Evolutionary conservation across 805 yeast species (phyloP), one percentile per base, ranked within the genome.

Genomic region (Lipomyces mesembrius): DNA sequence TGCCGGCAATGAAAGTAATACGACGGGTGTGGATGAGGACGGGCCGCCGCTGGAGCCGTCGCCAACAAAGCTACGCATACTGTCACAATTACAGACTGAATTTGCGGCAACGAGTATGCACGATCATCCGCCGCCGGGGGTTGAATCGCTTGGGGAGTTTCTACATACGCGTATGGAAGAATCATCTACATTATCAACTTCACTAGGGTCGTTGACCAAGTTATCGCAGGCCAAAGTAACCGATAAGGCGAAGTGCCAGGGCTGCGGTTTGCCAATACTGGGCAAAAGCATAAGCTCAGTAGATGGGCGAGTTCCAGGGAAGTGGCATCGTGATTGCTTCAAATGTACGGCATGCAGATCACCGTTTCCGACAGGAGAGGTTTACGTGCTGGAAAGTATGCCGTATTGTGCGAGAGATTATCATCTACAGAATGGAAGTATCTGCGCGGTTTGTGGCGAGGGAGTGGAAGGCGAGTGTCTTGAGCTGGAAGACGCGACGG

Each of bases 401-500:
- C 97, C 98, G 14, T 92, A 87, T 77, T 95, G 99, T 80, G 85
- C 86, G 69, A 77, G 79, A 46, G 96, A 94, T 75, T 86, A 83
- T 78, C 98, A 95, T 77, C 80, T 81, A 63, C 81, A 85, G 62
- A 95, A 94, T 76, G 85, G 87, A 59, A 88, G 96, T 0, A 76
- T 89, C 1, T 94, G 99, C 78, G 81, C 81, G 58, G 78, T 82
- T 17, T 94, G 99, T 77, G 81, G 83, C 12, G 72, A 73, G 3
- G 97, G 96, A 37, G 91, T 95, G 59, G 97, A 94, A 76, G 98
- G 98, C 3, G 87, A 86, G 75, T 94, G 98, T 77, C 83, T 94
- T 54, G 97, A 91, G 74, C 89, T 87, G 73, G 92, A 88, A 73
- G 57, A 51, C 32, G 49, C 8, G 5, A 17, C n/a, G 2, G 27